Percentiles rank a stretch among this genome's conserved stretches.
Evolutionary conservation across 805 yeast genomes (phyloP).

Genomic region (Barnettozyma vustinii): DNA sequence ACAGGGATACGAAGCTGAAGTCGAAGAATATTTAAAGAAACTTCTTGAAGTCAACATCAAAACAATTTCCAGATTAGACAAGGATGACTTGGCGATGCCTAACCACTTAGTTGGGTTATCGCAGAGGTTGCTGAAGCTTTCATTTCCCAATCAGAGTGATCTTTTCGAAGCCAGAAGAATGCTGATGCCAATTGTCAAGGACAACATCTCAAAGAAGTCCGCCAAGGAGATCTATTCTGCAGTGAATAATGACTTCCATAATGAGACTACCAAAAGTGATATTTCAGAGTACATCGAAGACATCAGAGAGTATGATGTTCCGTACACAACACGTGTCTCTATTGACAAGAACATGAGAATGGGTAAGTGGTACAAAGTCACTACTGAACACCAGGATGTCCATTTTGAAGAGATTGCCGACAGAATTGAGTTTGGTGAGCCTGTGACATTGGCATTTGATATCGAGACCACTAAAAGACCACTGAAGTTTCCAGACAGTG

Average conservation of each 20-base stretch:
- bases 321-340: slow-evolving; percentile 93
- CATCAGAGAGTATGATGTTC: slow-evolving; percentile 91
- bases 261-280: slow-evolving; percentile 30
- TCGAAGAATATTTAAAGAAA: slow-evolving; percentile 78
- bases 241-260: slow-evolving; percentile 33
- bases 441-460: slow-evolving; percentile 94
- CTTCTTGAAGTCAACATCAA: slow-evolving; percentile 62
- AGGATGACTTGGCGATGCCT: slow-evolving; percentile 77
- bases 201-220: slow-evolving; percentile 56
- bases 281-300: slow-evolving; percentile 70
- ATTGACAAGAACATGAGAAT: slow-evolving; percentile 84
- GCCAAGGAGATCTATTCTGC: slow-evolving; percentile 64
- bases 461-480: slow-evolving; percentile 98
- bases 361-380: slow-evolving; percentile 92
- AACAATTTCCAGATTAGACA: slow-evolving; percentile 45
- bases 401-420: slow-evolving; percentile 56
- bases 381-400: slow-evolving; percentile 52
- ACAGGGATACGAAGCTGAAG: slow-evolving; percentile 53
- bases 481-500: slow-evolving; percentile 88
- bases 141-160: slow-evolving; percentile 71
- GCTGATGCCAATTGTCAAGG: slow-evolving; percentile 62
- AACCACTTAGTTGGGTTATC: slow-evolving; percentile 82
- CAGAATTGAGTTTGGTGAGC: slow-evolving; percentile 92
- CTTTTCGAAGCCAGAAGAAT: slow-evolving; percentile 67
- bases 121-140: slow-evolving; percentile 57